Percentiles rank a stretch among this genome's conserved stretches.
Conservation (phyloP, 805 yeast species). For the Barnettozyma salicaria region DNA sequence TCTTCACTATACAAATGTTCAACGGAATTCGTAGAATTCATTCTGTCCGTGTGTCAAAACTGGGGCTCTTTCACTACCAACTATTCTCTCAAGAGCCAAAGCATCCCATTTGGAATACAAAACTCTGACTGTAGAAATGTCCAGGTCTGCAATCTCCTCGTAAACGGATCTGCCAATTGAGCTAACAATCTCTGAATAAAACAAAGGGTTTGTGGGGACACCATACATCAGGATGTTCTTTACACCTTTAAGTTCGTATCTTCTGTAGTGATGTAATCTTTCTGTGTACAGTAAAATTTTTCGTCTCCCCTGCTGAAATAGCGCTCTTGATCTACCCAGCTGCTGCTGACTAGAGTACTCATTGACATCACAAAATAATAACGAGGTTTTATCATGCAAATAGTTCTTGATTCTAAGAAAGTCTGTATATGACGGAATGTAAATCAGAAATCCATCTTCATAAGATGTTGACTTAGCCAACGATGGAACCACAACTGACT, state of each 20-base stretch:
- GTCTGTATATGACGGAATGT: conserved; percentile 83
- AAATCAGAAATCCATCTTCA: conserved; percentile 72
- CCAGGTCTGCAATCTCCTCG: conserved; percentile 47
- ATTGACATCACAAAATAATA: conserved; percentile 65
- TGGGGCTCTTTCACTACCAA: conserved; percentile 70
- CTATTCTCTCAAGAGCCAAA: conserved; percentile 70
- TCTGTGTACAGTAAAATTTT: conserved; percentile 86
- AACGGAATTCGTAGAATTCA: conserved; percentile 66
- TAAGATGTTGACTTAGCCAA: conserved; percentile 49
- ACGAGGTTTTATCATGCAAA: conserved; percentile 46
- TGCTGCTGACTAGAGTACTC: conserved; percentile 79
- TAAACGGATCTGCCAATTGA: conserved; percentile 57
- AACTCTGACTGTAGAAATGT: conserved; percentile 51
- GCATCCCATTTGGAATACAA: conserved; percentile 79
- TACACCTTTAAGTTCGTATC: conserved; percentile 82
- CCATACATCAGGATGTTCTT: conserved; percentile 77
- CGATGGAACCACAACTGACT: conserved; percentile 68
- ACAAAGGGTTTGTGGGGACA: conserved; percentile 77
- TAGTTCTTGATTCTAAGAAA: conserved; percentile 73
- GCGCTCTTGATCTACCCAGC: conserved; percentile 61
- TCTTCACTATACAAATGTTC: too few species aligned
- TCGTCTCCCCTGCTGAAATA: conserved; percentile 55
- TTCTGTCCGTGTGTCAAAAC: conserved; percentile 61
- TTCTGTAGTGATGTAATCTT: conserved; percentile 85
- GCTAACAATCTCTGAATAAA: conserved; percentile 70